Evolutionary conservation across 2,329 filamentous ascomycete species (phyloP), one percentile per base, ranked within the genome.

Genomic region (Ceratocystis alfenasii): DNA sequence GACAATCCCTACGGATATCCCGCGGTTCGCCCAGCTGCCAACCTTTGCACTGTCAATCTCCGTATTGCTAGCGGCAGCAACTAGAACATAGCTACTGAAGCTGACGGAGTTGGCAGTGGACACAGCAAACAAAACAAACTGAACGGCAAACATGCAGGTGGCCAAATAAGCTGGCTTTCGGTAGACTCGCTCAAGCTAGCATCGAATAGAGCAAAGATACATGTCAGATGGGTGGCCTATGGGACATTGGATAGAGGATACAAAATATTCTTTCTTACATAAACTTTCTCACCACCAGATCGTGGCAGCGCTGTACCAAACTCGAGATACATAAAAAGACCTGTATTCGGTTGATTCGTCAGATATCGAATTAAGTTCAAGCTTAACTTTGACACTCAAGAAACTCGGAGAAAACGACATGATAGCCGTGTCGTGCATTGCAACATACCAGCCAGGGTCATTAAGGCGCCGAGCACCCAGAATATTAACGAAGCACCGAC

Each of bases 211-310:
- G 36, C 22, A 44, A 33, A 45, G 41, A 57, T 15, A 44, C 4
- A 22, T 10, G 15, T 62, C 8, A 28, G 46, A 46, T n/a, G 15
- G 44, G 10, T 5, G 36, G 36, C 36, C 36, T 5, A 12, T 66
- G 41, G 5, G 17, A 12, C 17, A n/a, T n/a, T 30, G 20, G 25
- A 6, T 2, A 25, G 25, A 36, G 28, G 2, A 10, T 20, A 22
- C 22, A 55, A 17, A 8, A 17, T 30, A 12, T n/a, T 0, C 7
- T 41, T 4, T 64, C 65, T n/a, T 65, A 67, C 65, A 71, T 87
- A 87, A 72, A 85, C 84, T 76, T 87, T 87, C 69, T 86, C 83
- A 22, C 84, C 84, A 15, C 84, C 84, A 15, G 81, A 84, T 45
- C 80, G 77, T 1, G 84, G 84, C 45, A 86, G 84, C 3, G 81